A percentile compares a stretch with the other conserved stretches of the same genome.
phyloP scores from a whole-genome alignment of 192 early-diverging fungal genomes.

The Backusella luteola region DNA sequence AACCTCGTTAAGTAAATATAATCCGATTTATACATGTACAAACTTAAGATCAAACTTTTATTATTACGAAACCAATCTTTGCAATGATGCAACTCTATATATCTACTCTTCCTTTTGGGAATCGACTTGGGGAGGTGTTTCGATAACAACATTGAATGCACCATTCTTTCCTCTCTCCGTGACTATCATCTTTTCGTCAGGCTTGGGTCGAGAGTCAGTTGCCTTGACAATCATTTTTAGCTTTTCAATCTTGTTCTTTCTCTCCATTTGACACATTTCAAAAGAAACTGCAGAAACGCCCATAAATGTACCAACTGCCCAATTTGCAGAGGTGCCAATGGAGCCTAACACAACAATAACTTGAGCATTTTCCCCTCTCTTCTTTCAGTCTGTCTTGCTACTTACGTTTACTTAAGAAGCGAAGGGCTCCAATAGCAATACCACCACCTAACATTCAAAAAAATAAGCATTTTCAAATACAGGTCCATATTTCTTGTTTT shows the following conservation, averaged over 20 bases:
- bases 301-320: slow-evolving; percentile 42
- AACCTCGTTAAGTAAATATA: too few species aligned
- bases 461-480: background rate
- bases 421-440: slow-evolving; percentile 31
- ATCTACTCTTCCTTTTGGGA: background rate
- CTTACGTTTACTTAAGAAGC: slow-evolving; percentile 39
- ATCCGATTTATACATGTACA: background rate
- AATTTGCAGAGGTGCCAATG: slow-evolving; percentile 37
- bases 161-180: slow-evolving; percentile 28
- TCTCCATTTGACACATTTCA: slow-evolving; percentile 39
- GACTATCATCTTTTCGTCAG: slow-evolving; percentile 12
- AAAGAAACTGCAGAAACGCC: slow-evolving; percentile 32
- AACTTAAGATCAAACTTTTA: background rate
- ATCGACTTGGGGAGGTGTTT: slow-evolving; percentile 9
- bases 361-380: background rate
- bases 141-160: slow-evolving; percentile 31
- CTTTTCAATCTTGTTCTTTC: slow-evolving; percentile 31
- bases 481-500: background rate
- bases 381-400: background rate
- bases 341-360: slow-evolving; percentile 20
- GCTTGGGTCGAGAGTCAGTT: slow-evolving; percentile 17
- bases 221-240: slow-evolving; percentile 29
- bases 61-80: background rate
- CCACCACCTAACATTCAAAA: slow-evolving; percentile 27
- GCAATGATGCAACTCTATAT: background rate